Conservation (phyloP, 2,329 filamentous ascomycete genomes). For the Cladosporium oxysporum region DNA sequence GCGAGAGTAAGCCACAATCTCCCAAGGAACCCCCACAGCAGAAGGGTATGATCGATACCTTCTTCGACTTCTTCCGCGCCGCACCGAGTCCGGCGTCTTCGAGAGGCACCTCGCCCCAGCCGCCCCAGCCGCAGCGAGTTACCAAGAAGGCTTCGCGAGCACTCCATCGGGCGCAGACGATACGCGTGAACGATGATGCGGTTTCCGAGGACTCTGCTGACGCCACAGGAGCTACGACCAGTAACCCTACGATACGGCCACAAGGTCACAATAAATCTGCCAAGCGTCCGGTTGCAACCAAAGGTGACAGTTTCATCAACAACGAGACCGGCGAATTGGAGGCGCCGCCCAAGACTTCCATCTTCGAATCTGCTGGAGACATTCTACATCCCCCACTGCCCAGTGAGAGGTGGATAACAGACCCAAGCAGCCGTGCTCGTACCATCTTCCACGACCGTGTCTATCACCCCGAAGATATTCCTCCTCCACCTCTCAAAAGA, state of each 20-base stretch:
- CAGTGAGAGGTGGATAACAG: constrained; percentile 75
- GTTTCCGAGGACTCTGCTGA: constrained; percentile 25
- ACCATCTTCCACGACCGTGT: constrained; percentile 97
- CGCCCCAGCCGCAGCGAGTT: constrained; percentile 19
- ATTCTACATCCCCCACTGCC: constrained; percentile 88
- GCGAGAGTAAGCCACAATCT: constrained; percentile 31
- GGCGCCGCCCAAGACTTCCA: constrained; percentile 83
- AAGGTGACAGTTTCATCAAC: constrained; percentile 55
- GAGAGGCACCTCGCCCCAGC: constrained; percentile 59
- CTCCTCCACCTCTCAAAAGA: constrained; percentile 65
- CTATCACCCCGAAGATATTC: constrained; percentile 92
- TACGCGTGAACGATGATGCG: constrained; percentile 48
- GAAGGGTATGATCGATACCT: constrained; percentile 48
- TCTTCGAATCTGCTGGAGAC: constrained; percentile 94
- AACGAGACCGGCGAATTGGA: constrained; percentile 34
- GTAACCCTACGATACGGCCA: constrained; percentile 36
- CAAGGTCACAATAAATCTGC: constrained; percentile 22
- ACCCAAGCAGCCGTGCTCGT: constrained; percentile 76
- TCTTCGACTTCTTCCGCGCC: constrained; percentile 75
- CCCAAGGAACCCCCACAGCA: constrained; percentile 34
- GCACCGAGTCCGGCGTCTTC: constrained; percentile 1
- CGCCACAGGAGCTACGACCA: constrained; percentile 27
- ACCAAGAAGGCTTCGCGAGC: constrained; percentile 37
- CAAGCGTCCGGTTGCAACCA: constrained; percentile 48
- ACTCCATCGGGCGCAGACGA: constrained; percentile 68